Percentiles rank a stretch among this genome's conserved stretches.
phyloP scores from a whole-genome alignment of 2,329 filamentous ascomycete species.

The Fusarium citri region DNA sequence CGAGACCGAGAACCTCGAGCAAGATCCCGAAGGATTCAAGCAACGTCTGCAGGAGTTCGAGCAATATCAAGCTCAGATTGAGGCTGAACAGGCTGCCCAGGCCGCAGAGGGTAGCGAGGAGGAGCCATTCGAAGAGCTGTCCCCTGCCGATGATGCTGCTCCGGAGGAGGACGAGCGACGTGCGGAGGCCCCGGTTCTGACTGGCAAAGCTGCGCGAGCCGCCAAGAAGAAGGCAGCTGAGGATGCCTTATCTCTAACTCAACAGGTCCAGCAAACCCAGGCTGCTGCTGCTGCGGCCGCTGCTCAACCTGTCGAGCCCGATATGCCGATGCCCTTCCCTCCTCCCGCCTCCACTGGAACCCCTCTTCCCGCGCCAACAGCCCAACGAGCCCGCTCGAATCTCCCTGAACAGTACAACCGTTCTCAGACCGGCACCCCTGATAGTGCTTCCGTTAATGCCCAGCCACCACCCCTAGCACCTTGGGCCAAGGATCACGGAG shows the following conservation, averaged over 20 bases:
- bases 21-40: slow-evolving; percentile 69
- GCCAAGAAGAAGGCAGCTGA: slow-evolving; percentile 52
- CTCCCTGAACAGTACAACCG: slow-evolving; percentile 79
- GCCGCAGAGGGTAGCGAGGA: slow-evolving; percentile 54
- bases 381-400: slow-evolving; percentile 85
- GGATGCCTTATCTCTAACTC: slow-evolving; percentile 74
- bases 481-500: slow-evolving; percentile 89
- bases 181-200: slow-evolving; percentile 26
- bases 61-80: slow-evolving; percentile 78
- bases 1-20: slow-evolving; percentile 60
- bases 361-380: slow-evolving; percentile 87
- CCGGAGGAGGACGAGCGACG: slow-evolving; percentile 26
- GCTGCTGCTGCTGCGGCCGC: slow-evolving; percentile 54
- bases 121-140: slow-evolving; percentile 26
- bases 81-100: slow-evolving; percentile 61
- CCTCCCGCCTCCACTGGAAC: slow-evolving; percentile 75
- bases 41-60: slow-evolving; percentile 88
- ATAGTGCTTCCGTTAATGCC: slow-evolving; percentile 55
- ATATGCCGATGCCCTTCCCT: slow-evolving; percentile 81
- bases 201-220: slow-evolving; percentile 44
- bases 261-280: slow-evolving; percentile 84
- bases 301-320: slow-evolving; percentile 63
- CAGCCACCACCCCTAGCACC: slow-evolving; percentile 83
- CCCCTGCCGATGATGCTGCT: slow-evolving; percentile 17
- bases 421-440: slow-evolving; percentile 83